Base-by-base conservation (phyloP, 2,329 filamentous ascomycete genomes). In the Neonectria ditissima region DNA sequence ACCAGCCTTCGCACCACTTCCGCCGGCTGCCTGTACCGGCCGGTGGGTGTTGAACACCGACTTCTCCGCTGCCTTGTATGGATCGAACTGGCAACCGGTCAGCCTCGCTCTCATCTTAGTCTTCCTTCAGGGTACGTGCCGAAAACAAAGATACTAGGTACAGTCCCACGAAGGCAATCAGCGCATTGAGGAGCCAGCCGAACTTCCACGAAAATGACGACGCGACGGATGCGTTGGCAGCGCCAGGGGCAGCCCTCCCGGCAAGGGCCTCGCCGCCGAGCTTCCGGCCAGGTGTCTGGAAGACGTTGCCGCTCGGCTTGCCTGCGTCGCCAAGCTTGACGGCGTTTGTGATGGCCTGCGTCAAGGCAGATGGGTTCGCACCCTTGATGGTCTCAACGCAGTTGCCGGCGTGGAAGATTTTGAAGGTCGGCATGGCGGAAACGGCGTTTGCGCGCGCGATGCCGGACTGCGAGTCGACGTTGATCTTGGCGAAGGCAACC, bases 351-450 rank as follows among this genome's bases (percentile, higher is more conserved):
- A 97, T 90, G 24, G 92, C 92, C 59, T 89, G 86, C 37, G 89
- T 91, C 45, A 99, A 88, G 55, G 89, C 90, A 11, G 89, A 85
- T 1, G 90, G 87, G 81, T 97, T 92, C 34, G 94, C 94, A 72
- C 96, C 96, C 74, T 87, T 86, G 75, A 97, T 89, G 32, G 91
- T 94, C 69, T 92, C 87, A 75, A 92, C 86, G 73, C 91, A 88
- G 68, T 86, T 83, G 72, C 91, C 90, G 76, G 88, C 89, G 81
- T 92, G 91, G 84, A 93, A 94, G 79, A 98, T 89, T 77, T 97
- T 87, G 81, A 99, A 98, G 55, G 96, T 98, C 6, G 96, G 96
- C 89, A 97, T 94, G 68, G 93, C 93, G 73, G 89, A 89, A 76
- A 98, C 90, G 73, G 88, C 87, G 82, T 97, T 93, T 70, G 89